phyloP scores from a whole-genome alignment of 345 rosid species.

The Corchorus olitorius region DNA sequence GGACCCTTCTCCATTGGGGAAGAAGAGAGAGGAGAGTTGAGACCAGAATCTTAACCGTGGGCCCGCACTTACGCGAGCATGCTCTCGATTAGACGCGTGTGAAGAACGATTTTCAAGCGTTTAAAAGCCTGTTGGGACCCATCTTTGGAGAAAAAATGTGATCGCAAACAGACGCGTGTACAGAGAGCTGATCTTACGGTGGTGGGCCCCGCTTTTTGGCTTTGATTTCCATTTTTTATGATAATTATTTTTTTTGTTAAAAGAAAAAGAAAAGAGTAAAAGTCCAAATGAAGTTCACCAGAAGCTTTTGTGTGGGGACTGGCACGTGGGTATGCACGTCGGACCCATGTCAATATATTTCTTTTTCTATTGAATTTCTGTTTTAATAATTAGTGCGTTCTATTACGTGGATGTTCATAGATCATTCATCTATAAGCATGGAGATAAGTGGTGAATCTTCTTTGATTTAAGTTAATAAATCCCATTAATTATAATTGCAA shows the following conservation, averaged over 20 bases:
- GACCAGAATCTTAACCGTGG: constrained; percentile 25
- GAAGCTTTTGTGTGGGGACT: not conserved
- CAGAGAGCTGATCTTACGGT: not conserved
- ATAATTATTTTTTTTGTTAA: not conserved
- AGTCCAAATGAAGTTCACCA: not conserved
- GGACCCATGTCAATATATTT: not conserved
- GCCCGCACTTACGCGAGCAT: constrained; percentile 14
- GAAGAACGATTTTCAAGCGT: not conserved
- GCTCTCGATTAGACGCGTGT: constrained; percentile 19
- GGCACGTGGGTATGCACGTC: not conserved
- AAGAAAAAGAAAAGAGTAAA: not conserved
- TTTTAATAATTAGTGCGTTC: not conserved
- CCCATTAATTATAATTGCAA: not conserved
- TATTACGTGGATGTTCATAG: constrained; percentile 11
- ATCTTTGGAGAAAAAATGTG: not conserved
- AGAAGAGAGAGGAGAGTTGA: no score
- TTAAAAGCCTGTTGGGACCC: not conserved
- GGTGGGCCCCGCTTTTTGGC: not conserved
- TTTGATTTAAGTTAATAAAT: not conserved
- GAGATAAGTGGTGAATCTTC: not conserved
- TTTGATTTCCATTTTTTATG: not conserved
- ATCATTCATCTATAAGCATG: not conserved
- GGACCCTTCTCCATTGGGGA: not conserved
- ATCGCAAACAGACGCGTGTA: constrained; percentile 4
- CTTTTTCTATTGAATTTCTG: not conserved